Evolutionary conservation across 192 early-diverging fungal species (phyloP).

Genomic region (Chytriomyces sp.): DNA sequence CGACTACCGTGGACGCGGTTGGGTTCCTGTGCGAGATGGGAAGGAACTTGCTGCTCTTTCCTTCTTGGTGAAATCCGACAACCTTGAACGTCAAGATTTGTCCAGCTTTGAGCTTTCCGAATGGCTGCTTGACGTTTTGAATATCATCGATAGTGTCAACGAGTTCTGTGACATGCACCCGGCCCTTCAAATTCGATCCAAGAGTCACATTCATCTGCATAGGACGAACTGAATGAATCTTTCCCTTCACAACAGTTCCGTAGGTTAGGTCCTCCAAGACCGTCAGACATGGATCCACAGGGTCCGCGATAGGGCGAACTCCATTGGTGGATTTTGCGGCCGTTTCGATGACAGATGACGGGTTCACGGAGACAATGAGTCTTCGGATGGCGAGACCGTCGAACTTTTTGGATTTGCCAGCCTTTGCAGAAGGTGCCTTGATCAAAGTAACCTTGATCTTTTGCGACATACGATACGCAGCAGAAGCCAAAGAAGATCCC

Average conservation of each 20-base stretch:
- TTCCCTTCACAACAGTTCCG: conserved; percentile 37
- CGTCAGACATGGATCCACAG: conserved; percentile 29
- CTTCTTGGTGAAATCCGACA: conserved; percentile 60
- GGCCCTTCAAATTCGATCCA: conserved; percentile 71
- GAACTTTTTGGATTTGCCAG: neutral
- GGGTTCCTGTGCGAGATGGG: conserved; percentile 62
- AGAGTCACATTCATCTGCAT: conserved; percentile 60
- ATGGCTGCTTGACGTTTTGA: conserved; percentile 40
- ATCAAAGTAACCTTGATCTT: conserved; percentile 29
- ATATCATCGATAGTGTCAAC: conserved; percentile 47
- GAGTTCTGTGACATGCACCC: conserved; percentile 76
- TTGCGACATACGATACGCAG: conserved; percentile 31
- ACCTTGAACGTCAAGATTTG: conserved; percentile 62
- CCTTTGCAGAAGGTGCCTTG: neutral
- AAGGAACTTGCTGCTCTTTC: conserved; percentile 65
- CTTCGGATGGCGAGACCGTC: conserved; percentile 19
- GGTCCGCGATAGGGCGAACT: conserved; percentile 25
- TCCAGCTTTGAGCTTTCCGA: conserved; percentile 41
- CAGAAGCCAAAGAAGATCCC: conserved; percentile 5
- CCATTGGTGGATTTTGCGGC: neutral
- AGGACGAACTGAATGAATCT: conserved; percentile 39
- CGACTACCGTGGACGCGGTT: conserved; percentile 55
- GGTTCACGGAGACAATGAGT: conserved; percentile 17
- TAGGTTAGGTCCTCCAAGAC: conserved; percentile 34
- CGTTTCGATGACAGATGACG: neutral